Conservation (phyloP, 495 filamentous ascomycete genomes). For the Lichina pygmaea region DNA sequence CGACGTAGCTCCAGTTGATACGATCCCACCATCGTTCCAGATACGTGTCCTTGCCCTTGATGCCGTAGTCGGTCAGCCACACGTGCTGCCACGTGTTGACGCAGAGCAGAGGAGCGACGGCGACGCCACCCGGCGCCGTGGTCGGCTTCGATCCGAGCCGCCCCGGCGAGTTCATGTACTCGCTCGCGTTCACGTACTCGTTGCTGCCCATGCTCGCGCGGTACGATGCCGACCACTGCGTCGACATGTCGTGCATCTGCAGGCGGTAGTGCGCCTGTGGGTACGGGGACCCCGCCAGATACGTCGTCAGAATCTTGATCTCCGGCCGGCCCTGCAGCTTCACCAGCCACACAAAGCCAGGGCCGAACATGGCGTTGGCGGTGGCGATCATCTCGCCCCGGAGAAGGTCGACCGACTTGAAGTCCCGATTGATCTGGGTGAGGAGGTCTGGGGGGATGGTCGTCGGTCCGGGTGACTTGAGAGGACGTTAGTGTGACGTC, state of each 20-base stretch:
- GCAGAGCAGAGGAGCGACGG: conserved; percentile 53
- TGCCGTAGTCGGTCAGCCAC: conserved; percentile 65
- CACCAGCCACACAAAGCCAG: conserved; percentile 89
- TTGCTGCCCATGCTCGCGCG: conserved; percentile 3
- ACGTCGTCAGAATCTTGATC: conserved; percentile 62
- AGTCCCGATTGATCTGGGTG: conserved; percentile 28
- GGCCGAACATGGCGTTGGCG: conserved; percentile 81
- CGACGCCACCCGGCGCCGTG: conserved; percentile 37
- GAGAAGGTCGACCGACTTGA: conserved; percentile 60
- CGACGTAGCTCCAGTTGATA: conserved; percentile 62
- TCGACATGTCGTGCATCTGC: conserved; percentile 63
- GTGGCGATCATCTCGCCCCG: conserved; percentile 53
- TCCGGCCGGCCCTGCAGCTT: conserved; percentile 15
- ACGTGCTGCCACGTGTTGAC: conserved; percentile 94
- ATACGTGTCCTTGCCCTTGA: conserved; percentile 51
- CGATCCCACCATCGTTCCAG: conserved; percentile 62
- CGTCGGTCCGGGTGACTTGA: conserved; percentile 18
- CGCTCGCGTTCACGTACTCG: conserved; percentile 7
- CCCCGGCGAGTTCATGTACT: conserved; percentile 13
- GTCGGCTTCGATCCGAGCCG: conserved; percentile 21
- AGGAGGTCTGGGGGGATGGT: conserved; percentile 23
- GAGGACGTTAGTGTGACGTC: not conserved
- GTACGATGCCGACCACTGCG: conserved; percentile 12
- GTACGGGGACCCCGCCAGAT: conserved; percentile 75
- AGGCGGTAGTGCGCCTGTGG: conserved; percentile 56